These are phyloP conservation scores for Microbotryum scabiosae DNA, from an alignment of 1,284 basidiomycete species.

Conservation along the genomic window DNA sequence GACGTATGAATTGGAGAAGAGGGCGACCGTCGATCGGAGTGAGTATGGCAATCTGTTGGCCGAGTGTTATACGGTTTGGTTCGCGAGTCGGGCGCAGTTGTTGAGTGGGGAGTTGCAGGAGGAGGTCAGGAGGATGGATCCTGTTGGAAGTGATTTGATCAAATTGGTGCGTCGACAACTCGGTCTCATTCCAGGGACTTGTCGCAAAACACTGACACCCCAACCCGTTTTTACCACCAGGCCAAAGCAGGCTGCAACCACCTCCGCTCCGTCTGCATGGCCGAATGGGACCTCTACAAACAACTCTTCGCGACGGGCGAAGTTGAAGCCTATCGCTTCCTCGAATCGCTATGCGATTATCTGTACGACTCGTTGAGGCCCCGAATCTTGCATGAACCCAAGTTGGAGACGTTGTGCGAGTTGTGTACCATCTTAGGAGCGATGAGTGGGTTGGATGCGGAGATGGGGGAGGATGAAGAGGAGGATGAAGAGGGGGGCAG, in stretches of 20 bases:
- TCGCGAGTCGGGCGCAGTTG: constrained; percentile 59
- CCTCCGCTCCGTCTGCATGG: constrained; percentile 75
- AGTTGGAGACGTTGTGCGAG: constrained; percentile 75
- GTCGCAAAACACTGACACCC: too few species aligned
- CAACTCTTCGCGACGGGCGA: constrained; percentile 79
- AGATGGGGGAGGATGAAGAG: constrained; percentile 42
- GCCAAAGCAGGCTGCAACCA: constrained; percentile 82
- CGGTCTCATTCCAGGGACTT: too few species aligned
- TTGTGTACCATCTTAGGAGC: constrained; percentile 89
- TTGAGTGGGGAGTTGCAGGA: constrained; percentile 61
- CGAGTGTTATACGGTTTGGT: constrained; percentile 78
- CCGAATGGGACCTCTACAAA: constrained; percentile 75
- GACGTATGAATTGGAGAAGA: constrained; percentile 70
- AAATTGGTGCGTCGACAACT: constrained; percentile 54
- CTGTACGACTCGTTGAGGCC: constrained; percentile 88
- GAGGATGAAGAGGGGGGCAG: constrained; percentile 39
- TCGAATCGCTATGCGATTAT: constrained; percentile 82
- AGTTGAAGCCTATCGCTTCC: constrained; percentile 68
- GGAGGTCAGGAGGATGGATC: constrained; percentile 74
- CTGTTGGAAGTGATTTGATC: constrained; percentile 66
- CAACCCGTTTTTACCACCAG: constrained; percentile 42
- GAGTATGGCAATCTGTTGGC: constrained; percentile 65
- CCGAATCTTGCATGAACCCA: constrained; percentile 80
- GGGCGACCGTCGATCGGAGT: constrained; percentile 54
- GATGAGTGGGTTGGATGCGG: constrained; percentile 77